Base-by-base conservation (phyloP, 306 rosid species). In the Trifolium subterraneum region DNA sequence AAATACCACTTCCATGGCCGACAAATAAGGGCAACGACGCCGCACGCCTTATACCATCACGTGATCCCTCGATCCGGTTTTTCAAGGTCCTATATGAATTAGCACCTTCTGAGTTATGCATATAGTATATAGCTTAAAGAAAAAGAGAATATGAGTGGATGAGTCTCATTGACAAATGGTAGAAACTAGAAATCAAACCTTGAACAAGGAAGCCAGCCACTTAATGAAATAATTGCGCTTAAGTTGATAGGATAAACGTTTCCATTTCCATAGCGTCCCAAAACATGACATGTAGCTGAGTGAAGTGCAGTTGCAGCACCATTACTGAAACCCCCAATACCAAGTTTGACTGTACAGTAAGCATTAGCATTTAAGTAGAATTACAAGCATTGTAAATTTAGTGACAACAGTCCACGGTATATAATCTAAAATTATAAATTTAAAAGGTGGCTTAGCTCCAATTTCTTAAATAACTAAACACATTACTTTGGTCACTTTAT, bases 171-270 rank as follows among this genome's bases (percentile, higher is more conserved):
- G 25, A 50, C 25, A 73, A 60, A 78, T 41, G 68, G 75, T 16
- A 52, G 60, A 10, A 19, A 52, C 14, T 48, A 66, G 84, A 83
- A 84, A 76, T 45, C 79, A 54, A 86, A 94, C 99, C 97, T 92
- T 79, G 96, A 90, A 82, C 97, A 87, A n/a, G 99, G 97, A 81
- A 94, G 96, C 96, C 95, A 94, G 76, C 99, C 99, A 60, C 99
- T 94, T 73, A 94, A 84, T 68, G 92, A 89, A 79, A 94, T 91
- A 79, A 94, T 52, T 15, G 88, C 95, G 51, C 90, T 80, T 67
- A 94, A 86, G 85, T 85, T 83, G 74, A 92, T 84, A 14, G 92
- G 96, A 61, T 94, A 94, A 50, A 65, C 64, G 84, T 86, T 92
- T 81, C 99, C 95, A 72, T 92, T 90, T 38, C 90, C 91, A 73